Percentiles rank a stretch among this genome's conserved stretches.
Conservation (phyloP, 805 yeast genomes). For the Teunomyces stri region DNA sequence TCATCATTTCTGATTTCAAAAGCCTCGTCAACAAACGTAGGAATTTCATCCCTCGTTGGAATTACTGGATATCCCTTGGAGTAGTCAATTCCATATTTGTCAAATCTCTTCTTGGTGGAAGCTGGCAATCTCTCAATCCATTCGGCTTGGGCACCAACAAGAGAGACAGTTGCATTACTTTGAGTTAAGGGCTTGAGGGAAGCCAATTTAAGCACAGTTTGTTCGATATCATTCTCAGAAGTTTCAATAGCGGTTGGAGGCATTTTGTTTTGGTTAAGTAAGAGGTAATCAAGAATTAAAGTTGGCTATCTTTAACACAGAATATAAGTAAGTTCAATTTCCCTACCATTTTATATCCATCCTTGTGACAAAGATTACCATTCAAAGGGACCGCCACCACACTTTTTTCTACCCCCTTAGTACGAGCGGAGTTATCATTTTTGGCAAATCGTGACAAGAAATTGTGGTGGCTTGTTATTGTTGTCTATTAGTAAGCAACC, state of each 20-base stretch:
- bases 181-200: constrained; percentile 6
- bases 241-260: constrained; percentile 6
- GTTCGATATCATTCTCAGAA: constrained; percentile 4
- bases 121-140: constrained; percentile 18
- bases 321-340: too few species aligned
- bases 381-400: background rate
- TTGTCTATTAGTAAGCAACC: background rate
- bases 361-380: too few species aligned
- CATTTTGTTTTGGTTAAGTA: background rate
- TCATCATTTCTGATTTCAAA: constrained; percentile 33
- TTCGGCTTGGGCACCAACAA: constrained; percentile 5
- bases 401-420: background rate
- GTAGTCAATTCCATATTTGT: constrained; percentile 34
- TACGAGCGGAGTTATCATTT: background rate
- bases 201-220: constrained; percentile 6
- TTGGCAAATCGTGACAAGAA: background rate
- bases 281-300: background rate
- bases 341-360: too few species aligned
- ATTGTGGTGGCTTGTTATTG: constrained; percentile 2
- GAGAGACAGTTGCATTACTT: background rate
- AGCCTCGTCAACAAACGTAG: constrained; percentile 42
- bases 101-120: constrained; percentile 26
- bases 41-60: constrained; percentile 31
- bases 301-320: too few species aligned
- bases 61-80: constrained; percentile 39